Evolutionary conservation across 108 stramenopile genomes (phyloP).

Genomic region (Licmophora abbreviata): DNA sequence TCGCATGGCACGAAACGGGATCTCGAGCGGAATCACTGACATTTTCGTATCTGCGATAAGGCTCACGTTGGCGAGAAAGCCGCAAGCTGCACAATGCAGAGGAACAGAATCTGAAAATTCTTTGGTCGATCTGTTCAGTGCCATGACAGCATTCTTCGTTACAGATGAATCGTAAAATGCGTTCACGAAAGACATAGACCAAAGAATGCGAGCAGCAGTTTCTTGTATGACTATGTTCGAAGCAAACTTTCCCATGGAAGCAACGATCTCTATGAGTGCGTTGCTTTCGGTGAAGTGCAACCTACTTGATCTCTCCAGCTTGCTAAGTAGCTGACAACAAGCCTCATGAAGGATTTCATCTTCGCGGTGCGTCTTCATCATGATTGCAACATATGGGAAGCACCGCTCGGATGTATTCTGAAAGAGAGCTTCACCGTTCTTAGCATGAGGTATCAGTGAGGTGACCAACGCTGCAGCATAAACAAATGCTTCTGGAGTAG

Average conservation of each 20-base stretch:
- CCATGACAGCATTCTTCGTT: background rate
- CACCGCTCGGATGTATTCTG: too few relatives aligned
- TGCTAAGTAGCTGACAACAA: conserved; percentile 6
- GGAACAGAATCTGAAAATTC: conserved; percentile 3
- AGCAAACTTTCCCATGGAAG: background rate
- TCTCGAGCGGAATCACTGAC: background rate
- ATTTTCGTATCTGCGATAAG: too few relatives aligned
- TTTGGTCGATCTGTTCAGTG: conserved; percentile 1
- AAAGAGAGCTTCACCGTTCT: too few relatives aligned
- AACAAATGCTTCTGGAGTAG: background rate
- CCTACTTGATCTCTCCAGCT: background rate
- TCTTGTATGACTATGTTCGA: conserved; percentile 1
- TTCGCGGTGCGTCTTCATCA: too few relatives aligned
- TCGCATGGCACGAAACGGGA: background rate
- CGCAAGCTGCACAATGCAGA: conserved; percentile 12
- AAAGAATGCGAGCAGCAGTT: conserved; percentile 4
- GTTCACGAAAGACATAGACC: conserved; percentile 6
- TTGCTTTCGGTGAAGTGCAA: conserved; percentile 1
- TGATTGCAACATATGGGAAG: too few relatives aligned
- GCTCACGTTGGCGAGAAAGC: conserved; percentile 14
- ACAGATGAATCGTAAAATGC: conserved; percentile 13
- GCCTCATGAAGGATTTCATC: conserved; percentile 3
- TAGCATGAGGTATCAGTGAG: background rate
- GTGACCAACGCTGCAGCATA: background rate
- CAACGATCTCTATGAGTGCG: conserved; percentile 3